These are phyloP conservation scores for Tetradesmus lagerheimii DNA, from an alignment of 139 green algal genomes.

Conservation along the genomic window DNA sequence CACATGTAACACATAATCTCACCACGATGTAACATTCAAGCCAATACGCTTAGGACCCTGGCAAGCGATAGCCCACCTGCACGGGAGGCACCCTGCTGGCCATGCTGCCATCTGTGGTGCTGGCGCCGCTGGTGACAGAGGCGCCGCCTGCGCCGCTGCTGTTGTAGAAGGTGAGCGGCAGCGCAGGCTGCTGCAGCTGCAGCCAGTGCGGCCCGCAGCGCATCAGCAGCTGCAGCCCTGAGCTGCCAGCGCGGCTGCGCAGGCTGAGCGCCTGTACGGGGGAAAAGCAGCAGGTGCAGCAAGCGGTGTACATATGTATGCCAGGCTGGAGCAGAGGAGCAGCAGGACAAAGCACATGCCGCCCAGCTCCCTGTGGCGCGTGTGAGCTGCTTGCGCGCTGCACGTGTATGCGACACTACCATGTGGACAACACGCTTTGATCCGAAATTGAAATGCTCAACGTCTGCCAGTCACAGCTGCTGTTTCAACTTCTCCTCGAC, in stretches of 20 bases:
- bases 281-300: background rate
- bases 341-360: no score
- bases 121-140: background rate
- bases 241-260: background rate
- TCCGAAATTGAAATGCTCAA: no score
- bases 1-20: background rate
- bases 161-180: conserved; percentile 19
- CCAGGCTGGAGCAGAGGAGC: no score
- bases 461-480: no score
- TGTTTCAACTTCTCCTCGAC: no score
- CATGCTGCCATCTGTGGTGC: background rate
- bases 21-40: no score
- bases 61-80: background rate
- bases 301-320: background rate
- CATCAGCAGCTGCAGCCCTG: conserved; percentile 19
- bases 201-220: conserved; percentile 46
- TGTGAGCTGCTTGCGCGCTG: no score
- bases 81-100: background rate
- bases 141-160: background rate
- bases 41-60: background rate
- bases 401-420: no score
- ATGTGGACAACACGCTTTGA: no score
- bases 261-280: conserved; percentile 4
- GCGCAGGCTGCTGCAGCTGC: background rate
- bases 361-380: no score